Conservation (phyloP, 73 alveolate species). For the Paramecium caudatum region DNA sequence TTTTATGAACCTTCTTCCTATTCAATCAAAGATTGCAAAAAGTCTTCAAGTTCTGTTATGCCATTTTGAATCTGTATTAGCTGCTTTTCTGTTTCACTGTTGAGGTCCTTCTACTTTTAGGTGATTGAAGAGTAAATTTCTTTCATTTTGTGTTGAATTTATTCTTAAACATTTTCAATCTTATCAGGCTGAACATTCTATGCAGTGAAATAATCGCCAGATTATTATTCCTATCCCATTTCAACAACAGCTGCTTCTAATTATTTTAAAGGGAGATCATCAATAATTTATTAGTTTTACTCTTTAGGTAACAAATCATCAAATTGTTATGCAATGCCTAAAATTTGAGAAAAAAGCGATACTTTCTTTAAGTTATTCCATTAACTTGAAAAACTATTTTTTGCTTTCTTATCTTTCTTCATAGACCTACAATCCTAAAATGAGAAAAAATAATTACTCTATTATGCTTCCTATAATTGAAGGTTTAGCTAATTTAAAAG, state of each 20-base stretch:
- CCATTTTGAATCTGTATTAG: background rate
- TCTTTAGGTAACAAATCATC: background rate
- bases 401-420: constrained; percentile 9
- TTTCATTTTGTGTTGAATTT: background rate
- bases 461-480: background rate
- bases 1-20: background rate
- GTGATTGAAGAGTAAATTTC: background rate
- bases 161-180: background rate
- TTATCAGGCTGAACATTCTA: no score
- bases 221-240: background rate
- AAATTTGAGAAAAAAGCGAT: background rate
- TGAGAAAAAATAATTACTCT: background rate
- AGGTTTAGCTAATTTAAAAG: background rate
- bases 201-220: no score
- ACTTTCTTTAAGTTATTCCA: background rate
- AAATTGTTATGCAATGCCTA: background rate
- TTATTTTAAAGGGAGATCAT: background rate
- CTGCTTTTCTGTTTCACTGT: background rate
- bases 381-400: background rate
- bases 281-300: no score
- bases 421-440: background rate
- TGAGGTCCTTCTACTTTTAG: background rate
- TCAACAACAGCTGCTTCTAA: background rate
- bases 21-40: background rate
- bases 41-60: background rate